These are phyloP conservation scores for Chiua sp. DNA, from an alignment of 1,284 basidiomycete species.

Conservation along the genomic window DNA sequence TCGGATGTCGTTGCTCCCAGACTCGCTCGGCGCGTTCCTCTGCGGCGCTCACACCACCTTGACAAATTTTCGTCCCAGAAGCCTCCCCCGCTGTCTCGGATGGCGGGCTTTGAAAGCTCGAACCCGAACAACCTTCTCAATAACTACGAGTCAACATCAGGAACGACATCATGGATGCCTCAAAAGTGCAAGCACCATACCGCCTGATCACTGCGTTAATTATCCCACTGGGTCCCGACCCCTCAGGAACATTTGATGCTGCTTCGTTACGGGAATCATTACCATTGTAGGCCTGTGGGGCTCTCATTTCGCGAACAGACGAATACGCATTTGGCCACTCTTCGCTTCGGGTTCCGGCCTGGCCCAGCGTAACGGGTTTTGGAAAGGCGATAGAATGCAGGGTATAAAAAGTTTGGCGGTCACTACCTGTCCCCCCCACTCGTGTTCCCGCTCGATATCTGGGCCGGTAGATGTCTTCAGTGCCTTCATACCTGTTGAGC, in stretches of 20 bases:
- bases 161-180: conserved; percentile 9
- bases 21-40: too few relatives aligned
- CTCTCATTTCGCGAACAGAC: neutral
- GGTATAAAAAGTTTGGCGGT: conserved; percentile 25
- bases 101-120: conserved; percentile 3
- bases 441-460: neutral
- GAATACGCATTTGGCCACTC: conserved; percentile 29
- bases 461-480: conserved; percentile 22
- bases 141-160: conserved; percentile 5
- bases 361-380: neutral
- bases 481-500: conserved; percentile 20
- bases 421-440: neutral
- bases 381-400: neutral
- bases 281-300: neutral
- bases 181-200: neutral
- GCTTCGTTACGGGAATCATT: neutral
- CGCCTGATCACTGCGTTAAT: neutral
- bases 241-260: conserved; percentile 22
- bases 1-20: neutral
- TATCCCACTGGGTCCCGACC: neutral
- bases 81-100: neutral
- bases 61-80: too few relatives aligned
- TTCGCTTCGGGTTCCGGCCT: conserved; percentile 3
- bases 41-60: too few relatives aligned
- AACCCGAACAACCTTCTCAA: conserved; percentile 1